These are phyloP conservation scores for Fraxinus nigra DNA, from an alignment of 305 asterid species.

Conservation along the genomic window DNA sequence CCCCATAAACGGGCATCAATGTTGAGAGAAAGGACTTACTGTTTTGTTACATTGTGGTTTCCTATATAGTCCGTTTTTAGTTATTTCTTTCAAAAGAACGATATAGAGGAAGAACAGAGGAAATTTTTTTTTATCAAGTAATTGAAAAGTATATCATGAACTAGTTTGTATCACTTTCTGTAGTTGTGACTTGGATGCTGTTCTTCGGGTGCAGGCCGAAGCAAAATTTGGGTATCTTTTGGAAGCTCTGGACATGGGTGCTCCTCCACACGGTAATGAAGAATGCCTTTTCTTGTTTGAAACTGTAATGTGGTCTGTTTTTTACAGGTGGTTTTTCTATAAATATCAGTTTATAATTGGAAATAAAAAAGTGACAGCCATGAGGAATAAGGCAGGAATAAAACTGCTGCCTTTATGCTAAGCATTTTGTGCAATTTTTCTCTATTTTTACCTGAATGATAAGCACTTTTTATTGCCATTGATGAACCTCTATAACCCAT, in stretches of 20 bases:
- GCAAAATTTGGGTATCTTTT: constrained; percentile 89
- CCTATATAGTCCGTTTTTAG: neutral
- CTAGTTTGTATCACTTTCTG: neutral
- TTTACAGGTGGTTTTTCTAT: neutral
- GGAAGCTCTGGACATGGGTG: constrained; percentile 99
- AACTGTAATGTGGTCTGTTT: neutral
- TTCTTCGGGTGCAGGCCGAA: constrained; percentile 61
- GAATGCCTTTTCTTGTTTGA: neutral
- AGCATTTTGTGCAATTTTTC: neutral
- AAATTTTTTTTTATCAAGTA: neutral
- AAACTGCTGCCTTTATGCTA: neutral
- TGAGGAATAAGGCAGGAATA: neutral
- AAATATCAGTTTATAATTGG: neutral
- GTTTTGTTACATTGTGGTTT: neutral
- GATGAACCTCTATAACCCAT: neutral
- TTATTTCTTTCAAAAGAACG: neutral
- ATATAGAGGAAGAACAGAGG: neutral
- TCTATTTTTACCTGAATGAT: neutral
- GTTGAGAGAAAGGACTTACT: neutral
- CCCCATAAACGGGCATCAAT: neutral
- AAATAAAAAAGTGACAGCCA: neutral
- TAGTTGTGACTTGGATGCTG: neutral
- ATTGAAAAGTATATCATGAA: neutral
- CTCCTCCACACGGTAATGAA: constrained; percentile 94
- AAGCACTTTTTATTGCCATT: neutral